Conservation (phyloP, 2,329 filamentous ascomycete genomes). For the Gaeumannomyces tritici region DNA sequence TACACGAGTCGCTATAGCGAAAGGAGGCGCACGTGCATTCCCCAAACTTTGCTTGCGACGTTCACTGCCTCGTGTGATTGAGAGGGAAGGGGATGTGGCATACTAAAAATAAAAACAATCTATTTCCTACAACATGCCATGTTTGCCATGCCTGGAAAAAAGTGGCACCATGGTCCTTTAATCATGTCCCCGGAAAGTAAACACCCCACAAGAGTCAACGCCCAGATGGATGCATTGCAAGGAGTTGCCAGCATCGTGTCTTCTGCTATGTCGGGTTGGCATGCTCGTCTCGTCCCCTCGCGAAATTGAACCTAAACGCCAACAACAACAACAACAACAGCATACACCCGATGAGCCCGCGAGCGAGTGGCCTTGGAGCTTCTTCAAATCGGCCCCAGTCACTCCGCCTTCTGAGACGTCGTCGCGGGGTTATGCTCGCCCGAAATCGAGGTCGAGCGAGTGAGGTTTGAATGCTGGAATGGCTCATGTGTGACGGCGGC, state of each 20-base stretch:
- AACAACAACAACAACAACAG: not conserved
- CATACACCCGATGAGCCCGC: not conserved
- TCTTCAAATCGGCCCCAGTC: not conserved
- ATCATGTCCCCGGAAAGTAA: not conserved
- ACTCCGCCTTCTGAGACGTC: not conserved
- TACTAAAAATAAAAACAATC: not conserved
- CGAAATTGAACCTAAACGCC: not conserved
- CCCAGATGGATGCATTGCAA: not conserved
- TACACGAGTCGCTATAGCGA: too few relatives aligned
- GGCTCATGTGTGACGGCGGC: conserved; percentile 33
- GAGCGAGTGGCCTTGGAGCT: not conserved
- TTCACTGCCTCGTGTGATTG: too few relatives aligned
- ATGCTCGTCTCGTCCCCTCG: too few relatives aligned
- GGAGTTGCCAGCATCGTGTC: not conserved
- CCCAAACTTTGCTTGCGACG: not conserved
- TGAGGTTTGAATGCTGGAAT: conserved; percentile 36
- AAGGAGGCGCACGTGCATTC: not conserved
- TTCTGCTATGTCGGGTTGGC: not conserved
- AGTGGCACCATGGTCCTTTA: not conserved
- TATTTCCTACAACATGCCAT: not conserved
- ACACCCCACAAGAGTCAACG: not conserved
- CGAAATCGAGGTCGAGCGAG: conserved; percentile 32
- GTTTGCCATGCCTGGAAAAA: not conserved
- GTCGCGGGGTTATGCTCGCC: conserved; percentile 17
- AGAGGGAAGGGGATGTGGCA: too few relatives aligned